These are phyloP conservation scores for Blastocystis sp. DNA, from an alignment of 352 stramenopile genomes.

Conservation along the genomic window DNA sequence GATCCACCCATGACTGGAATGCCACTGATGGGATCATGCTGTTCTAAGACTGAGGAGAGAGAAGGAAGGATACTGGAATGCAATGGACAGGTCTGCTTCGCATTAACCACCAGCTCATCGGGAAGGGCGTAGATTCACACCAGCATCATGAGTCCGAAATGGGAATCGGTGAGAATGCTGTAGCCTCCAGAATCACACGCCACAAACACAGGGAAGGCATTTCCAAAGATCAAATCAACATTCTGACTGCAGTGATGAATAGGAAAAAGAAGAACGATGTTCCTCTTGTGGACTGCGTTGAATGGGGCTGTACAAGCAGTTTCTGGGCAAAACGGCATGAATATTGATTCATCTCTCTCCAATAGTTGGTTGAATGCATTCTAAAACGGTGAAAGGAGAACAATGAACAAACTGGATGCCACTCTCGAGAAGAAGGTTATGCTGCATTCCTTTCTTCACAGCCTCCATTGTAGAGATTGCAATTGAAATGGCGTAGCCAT, in stretches of 20 bases:
- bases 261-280: neutral
- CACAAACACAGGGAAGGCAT: constrained; percentile 81
- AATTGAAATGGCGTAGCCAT: constrained; percentile 48
- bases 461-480: constrained; percentile 35
- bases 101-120: constrained; percentile 82
- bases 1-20: constrained; percentile 73
- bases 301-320: constrained; percentile 79
- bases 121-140: constrained; percentile 82
- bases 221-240: constrained; percentile 81
- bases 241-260: constrained; percentile 79
- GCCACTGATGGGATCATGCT: constrained; percentile 69
- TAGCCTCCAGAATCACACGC: constrained; percentile 84
- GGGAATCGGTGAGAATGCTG: constrained; percentile 67
- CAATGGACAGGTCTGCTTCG: constrained; percentile 81
- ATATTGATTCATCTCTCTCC: constrained; percentile 73
- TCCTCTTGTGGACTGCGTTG: constrained; percentile 76
- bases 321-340: constrained; percentile 85
- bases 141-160: constrained; percentile 80
- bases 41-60: constrained; percentile 71
- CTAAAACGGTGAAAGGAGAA: neutral
- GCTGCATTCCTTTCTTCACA: too few relatives aligned
- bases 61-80: constrained; percentile 26
- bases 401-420: neutral
- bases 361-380: constrained; percentile 65
- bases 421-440: too few relatives aligned